Evolutionary conservation across 116 monocot genomes (phyloP), one percentile per base, ranked within the genome.

Genomic region (Cymodocea nodosa): DNA sequence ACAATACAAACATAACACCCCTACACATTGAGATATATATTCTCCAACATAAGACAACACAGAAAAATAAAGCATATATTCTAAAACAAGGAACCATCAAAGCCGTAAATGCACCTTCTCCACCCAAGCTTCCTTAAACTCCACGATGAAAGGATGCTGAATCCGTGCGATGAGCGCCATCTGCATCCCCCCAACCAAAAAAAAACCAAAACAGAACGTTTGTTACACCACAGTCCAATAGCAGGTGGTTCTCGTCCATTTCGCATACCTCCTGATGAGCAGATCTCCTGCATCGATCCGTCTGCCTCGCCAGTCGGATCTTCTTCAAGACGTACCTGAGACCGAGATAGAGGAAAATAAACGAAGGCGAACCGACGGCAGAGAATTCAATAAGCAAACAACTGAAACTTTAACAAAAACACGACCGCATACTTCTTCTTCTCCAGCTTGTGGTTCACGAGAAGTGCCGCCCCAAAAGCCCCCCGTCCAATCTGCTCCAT

Each of bases 81-180:
- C 35, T 39, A 8, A 68, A 69, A 17, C 24, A 55, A 30, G 3
- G 30, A 30, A 3, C 19, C 51, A 14, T 7, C 35, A 23, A 24
- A 57, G 13, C 23, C 30, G 30, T 30, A 3, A 30, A 30, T 67
- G 49, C 60, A 98, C 98, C 98, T 98, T 98, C 72, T 98, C 98
- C 51, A 98, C 98, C 92, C 98, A 98, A 60, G 98, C 92, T 78
- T 98, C 98, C 78, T 98, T 98, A 76, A 84, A 98, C 71, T 98
- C 98, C 0, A 98, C 98, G 50, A 98, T 86, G 63, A 77, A 98
- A 59, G 92, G 98, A 81, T 98, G 92, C 59, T 92, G 88, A 64
- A 98, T 77, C 40, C 86, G 84, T 58, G 92, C 98, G 75, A 98
- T 98, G 5, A 98, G 76, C 63, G 98, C 98, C 98, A 98, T 98